Evolutionary conservation across 1,284 basidiomycete genomes (phyloP).

Genomic region (Neonothopanus nambi): DNA sequence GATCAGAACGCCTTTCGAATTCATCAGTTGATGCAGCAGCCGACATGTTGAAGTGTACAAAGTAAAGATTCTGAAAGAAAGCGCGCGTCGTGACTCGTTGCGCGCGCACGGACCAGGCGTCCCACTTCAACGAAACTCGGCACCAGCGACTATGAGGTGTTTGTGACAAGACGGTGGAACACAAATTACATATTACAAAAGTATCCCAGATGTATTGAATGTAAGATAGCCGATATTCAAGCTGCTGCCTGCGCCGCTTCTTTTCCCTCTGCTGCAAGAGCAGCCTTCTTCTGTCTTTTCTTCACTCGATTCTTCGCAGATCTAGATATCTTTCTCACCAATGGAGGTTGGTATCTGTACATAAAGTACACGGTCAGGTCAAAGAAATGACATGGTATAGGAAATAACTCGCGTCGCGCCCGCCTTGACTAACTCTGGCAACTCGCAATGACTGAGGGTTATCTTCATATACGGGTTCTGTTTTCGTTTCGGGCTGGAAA

Average conservation of each 20-base stretch:
- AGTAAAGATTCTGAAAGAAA: background rate
- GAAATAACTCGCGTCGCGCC: slow-evolving; percentile 58
- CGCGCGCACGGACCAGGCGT: too few relatives aligned
- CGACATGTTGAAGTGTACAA: slow-evolving; percentile 32
- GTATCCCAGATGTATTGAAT: too few relatives aligned
- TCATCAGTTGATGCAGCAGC: slow-evolving; percentile 30
- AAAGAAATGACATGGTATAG: background rate
- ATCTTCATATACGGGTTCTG: slow-evolving; percentile 76
- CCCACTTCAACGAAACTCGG: too few relatives aligned
- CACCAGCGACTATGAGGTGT: too few relatives aligned
- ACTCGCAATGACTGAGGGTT: slow-evolving; percentile 56
- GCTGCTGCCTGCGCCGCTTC: background rate
- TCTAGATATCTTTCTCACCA: slow-evolving; percentile 53
- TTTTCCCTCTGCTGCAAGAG: background rate
- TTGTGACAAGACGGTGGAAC: too few relatives aligned
- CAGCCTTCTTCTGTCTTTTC: slow-evolving; percentile 33
- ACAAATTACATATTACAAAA: too few relatives aligned
- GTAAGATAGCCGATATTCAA: too few relatives aligned
- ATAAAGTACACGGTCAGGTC: background rate
- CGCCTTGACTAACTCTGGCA: slow-evolving; percentile 41
- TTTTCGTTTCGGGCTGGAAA: slow-evolving; percentile 55
- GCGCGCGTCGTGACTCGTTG: background rate
- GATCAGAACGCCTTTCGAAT: slow-evolving; percentile 24
- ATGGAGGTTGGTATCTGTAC: slow-evolving; percentile 57
- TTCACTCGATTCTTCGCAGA: slow-evolving; percentile 58